These are phyloP conservation scores for Sporothrix protearum DNA, from an alignment of 2,329 filamentous ascomycete species.

Conservation along the genomic window DNA sequence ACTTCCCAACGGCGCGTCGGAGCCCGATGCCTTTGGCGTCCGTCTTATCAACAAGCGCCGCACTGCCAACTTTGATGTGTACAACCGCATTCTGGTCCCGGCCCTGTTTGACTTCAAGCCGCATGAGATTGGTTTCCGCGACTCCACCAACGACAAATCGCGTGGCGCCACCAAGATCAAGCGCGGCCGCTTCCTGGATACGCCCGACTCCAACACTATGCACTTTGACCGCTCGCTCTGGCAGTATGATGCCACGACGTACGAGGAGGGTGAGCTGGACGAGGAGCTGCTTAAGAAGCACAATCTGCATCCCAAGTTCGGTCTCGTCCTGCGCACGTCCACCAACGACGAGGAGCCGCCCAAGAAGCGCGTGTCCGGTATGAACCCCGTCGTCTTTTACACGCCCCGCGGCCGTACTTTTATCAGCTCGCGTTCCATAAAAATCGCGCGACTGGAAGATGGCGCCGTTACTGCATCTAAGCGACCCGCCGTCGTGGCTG, in stretches of 20 bases:
- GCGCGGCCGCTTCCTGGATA: constrained; percentile 52
- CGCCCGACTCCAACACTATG: constrained; percentile 52
- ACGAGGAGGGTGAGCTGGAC: constrained; percentile 50
- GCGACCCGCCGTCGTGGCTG: constrained; percentile 28
- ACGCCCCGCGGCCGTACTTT: constrained; percentile 47
- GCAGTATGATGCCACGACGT: constrained; percentile 51
- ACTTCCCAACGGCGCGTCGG: constrained; percentile 41
- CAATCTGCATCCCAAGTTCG: constrained; percentile 51
- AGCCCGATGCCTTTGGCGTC: constrained; percentile 52
- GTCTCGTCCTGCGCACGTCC: constrained; percentile 50
- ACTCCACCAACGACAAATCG: constrained; percentile 54
- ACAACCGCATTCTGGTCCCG: constrained; percentile 55
- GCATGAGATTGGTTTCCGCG: constrained; percentile 57
- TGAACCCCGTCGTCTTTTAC: constrained; percentile 49
- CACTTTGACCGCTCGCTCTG: constrained; percentile 54
- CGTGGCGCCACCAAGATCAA: constrained; percentile 52
- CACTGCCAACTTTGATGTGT: constrained; percentile 40
- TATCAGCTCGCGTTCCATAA: constrained; percentile 46
- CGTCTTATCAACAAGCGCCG: constrained; percentile 43
- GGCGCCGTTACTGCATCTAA: constrained; percentile 11
- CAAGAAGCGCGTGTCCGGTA: constrained; percentile 42
- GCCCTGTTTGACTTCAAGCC: constrained; percentile 47
- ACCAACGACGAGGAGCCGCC: constrained; percentile 44
- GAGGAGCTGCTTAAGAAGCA: constrained; percentile 48
- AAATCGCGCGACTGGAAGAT: constrained; percentile 32